Evolutionary conservation across 371 early-diverging fungal genomes (phyloP), one percentile per base, ranked within the genome.

Genomic region (Mortierella sp.): DNA sequence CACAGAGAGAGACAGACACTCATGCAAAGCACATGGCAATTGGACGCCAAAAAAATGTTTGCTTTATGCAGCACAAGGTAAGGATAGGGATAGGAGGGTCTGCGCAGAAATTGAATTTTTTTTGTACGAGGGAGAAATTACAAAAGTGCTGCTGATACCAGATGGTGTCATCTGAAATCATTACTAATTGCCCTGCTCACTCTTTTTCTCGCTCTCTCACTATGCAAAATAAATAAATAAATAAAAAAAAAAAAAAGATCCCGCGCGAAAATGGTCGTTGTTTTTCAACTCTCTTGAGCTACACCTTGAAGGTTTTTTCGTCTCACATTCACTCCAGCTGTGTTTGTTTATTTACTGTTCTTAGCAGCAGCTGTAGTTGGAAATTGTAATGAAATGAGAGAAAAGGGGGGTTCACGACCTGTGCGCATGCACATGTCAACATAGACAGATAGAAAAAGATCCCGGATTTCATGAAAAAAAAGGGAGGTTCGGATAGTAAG

Each of bases 151-250:
- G 38, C 68, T 75, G 75, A 75, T 75, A 75, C 49, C 75, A 75
- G 43, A 75, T 75, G 75, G 75, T 75, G 75, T 68, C 75, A 75
- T 75, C 54, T 11, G n/a, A 41, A 35, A 68, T 38, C 68, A 68
- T 68, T 35, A 68, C 68, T 41, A 68, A 68, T 68, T 41, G 41
- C 41, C 21, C 6, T 51, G 18, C 41, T 41, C 65, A 7, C 65
- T 7, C 60, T 7, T 3, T 5, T 12, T 10, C 68, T 68, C 24
- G 1, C 51, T 21, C 21, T 6, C 51, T 21, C 41, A 11, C 35
- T 27, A n/a, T 35, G 41, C 41, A 27, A 60, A 55, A 55, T n/a
- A 10, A 55, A 55, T 0, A 54, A 54, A 0, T 24, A 54, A 8
- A 32, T 38, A n/a, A 60, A 55, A 55, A n/a, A 10, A 55, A 55